A percentile compares a stretch with the other conserved stretches of the same genome.
phyloP scores from a whole-genome alignment of 106 monocot species.

The Cymbidium sinense region DNA sequence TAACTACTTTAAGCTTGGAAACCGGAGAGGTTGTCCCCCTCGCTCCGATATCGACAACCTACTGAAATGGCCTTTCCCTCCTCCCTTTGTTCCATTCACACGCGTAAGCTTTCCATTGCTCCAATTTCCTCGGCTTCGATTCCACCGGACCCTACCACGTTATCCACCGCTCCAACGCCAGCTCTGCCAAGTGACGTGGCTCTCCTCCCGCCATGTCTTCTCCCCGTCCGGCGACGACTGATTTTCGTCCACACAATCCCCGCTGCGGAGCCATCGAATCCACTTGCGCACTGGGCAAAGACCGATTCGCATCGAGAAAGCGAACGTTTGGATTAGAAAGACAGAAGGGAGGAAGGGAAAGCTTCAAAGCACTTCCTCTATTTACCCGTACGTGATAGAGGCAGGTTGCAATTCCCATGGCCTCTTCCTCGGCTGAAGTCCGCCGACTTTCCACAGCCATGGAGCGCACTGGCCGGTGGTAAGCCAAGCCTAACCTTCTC shows the following conservation, averaged over 20 bases:
- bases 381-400: background rate
- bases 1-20: background rate
- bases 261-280: background rate
- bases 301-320: background rate
- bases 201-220: constrained; percentile 1
- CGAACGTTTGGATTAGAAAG: background rate
- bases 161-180: background rate
- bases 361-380: background rate
- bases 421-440: background rate
- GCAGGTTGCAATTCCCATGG: background rate
- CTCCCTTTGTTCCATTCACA: background rate
- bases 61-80: background rate
- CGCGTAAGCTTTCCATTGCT: background rate
- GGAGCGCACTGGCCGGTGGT: constrained; percentile 14
- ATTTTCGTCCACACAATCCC: background rate
- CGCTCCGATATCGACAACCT: too few relatives aligned
- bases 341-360: background rate
- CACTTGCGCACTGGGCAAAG: background rate
- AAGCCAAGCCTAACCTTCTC: background rate
- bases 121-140: background rate
- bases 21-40: background rate
- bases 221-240: background rate
- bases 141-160: constrained; percentile 3
- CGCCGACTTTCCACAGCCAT: constrained; percentile 8
- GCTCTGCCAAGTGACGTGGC: background rate